These are phyloP conservation scores for Sonneratia caseolaris DNA, from an alignment of 345 rosid genomes.

Conservation along the genomic window DNA sequence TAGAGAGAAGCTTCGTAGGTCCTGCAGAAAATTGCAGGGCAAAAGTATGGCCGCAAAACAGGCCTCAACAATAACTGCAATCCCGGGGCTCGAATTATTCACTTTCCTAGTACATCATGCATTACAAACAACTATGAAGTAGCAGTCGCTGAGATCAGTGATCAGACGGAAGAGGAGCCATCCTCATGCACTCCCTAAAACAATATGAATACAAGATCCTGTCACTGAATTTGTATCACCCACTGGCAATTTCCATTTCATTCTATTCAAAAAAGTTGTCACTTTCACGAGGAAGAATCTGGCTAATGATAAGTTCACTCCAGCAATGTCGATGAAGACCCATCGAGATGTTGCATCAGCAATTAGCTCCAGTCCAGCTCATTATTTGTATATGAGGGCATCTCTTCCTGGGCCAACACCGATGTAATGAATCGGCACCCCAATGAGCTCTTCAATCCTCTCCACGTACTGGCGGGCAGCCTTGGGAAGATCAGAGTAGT, in stretches of 20 bases:
- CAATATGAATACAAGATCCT: not conserved
- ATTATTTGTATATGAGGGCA: slow-evolving; percentile 74
- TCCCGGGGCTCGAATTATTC: no score
- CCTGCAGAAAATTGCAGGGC: no score
- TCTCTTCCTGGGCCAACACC: slow-evolving; percentile 93
- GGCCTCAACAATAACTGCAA: no score
- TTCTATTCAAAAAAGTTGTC: not conserved
- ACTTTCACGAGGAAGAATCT: not conserved
- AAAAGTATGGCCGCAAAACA: no score
- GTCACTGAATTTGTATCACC: not conserved
- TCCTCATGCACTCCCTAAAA: not conserved
- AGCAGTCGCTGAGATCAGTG: no score
- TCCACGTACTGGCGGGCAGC: slow-evolving; percentile 71
- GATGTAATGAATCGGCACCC: slow-evolving; percentile 68
- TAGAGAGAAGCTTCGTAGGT: no score
- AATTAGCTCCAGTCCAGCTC: not conserved
- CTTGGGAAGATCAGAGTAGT: slow-evolving; percentile 74
- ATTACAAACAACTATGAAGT: no score
- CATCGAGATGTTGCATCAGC: not conserved
- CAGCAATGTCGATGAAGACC: not conserved
- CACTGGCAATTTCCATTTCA: not conserved
- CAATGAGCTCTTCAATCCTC: slow-evolving; percentile 85
- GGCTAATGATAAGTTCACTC: not conserved
- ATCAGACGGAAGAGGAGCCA: not conserved
- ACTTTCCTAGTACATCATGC: no score